Conservation (phyloP, 169 alveolate genomes). For the Plasmodium gaboni region DNA sequence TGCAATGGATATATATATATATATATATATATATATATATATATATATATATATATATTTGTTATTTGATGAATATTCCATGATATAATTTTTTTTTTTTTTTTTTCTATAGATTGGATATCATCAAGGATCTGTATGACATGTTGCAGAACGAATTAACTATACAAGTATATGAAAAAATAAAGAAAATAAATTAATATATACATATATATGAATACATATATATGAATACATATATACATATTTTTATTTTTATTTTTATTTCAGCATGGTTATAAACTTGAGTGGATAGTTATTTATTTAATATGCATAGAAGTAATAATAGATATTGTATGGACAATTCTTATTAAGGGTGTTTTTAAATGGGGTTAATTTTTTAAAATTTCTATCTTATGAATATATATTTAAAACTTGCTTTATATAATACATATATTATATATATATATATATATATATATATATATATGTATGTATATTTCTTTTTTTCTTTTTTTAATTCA, state of each 20-base stretch:
- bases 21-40: background rate
- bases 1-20: background rate
- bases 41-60: no score
- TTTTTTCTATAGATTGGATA: constrained; percentile 79
- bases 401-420: background rate
- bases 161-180: constrained; percentile 73
- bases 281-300: constrained; percentile 90
- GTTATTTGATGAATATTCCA: background rate
- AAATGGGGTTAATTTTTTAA: constrained; percentile 78
- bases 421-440: background rate
- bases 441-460: no score
- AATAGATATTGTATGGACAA: constrained; percentile 90
- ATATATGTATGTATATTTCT: background rate
- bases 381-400: constrained; percentile 5
- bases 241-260: background rate
- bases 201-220: background rate
- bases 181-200: background rate
- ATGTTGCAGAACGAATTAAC: constrained; percentile 89
- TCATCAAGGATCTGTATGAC: constrained; percentile 89
- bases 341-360: constrained; percentile 86
- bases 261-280: constrained; percentile 87
- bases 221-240: background rate
- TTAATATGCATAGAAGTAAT: constrained; percentile 87
- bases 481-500: background rate
- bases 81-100: background rate